Percentiles rank a stretch among this genome's conserved stretches.
Conservation (phyloP, 192 early-diverging fungal species). For the Coemansia sp. region DNA sequence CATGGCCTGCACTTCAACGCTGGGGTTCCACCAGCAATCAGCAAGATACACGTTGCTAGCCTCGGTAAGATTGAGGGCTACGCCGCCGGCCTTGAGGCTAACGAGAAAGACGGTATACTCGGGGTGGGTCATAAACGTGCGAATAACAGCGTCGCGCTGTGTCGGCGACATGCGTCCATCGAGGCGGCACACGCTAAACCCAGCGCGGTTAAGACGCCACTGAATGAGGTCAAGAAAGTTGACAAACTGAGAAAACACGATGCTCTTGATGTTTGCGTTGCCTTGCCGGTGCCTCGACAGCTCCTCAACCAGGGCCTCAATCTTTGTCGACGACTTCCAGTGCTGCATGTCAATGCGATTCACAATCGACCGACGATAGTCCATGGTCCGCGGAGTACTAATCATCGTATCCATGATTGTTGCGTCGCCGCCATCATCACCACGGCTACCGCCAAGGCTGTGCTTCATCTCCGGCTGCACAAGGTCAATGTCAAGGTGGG, state of each 20-base stretch:
- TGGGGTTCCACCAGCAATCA: conserved; percentile 68
- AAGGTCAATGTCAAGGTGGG: conserved; percentile 71
- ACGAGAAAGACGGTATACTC: conserved; percentile 86
- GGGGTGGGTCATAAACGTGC: conserved; percentile 73
- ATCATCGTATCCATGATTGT: conserved; percentile 47
- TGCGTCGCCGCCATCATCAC: background rate
- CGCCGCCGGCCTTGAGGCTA: conserved; percentile 87
- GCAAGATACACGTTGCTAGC: conserved; percentile 78
- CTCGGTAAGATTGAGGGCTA: conserved; percentile 90
- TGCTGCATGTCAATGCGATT: conserved; percentile 85
- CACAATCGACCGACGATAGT: conserved; percentile 70
- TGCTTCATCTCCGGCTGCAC: conserved; percentile 51
- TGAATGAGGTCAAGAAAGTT: conserved; percentile 86
- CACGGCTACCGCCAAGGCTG: background rate
- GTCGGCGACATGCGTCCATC: conserved; percentile 86
- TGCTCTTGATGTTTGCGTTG: conserved; percentile 73
- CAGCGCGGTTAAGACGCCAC: conserved; percentile 84
- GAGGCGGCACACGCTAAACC: conserved; percentile 68
- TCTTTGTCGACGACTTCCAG: conserved; percentile 91
- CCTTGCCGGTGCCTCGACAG: conserved; percentile 68
- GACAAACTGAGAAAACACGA: conserved; percentile 84
- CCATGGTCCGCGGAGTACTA: conserved; percentile 53
- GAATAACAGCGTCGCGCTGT: conserved; percentile 69
- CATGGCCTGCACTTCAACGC: conserved; percentile 76
- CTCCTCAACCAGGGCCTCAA: conserved; percentile 91